Base-by-base conservation (phyloP, 2,329 filamentous ascomycete species). In the Exutisphaerella laricina region DNA sequence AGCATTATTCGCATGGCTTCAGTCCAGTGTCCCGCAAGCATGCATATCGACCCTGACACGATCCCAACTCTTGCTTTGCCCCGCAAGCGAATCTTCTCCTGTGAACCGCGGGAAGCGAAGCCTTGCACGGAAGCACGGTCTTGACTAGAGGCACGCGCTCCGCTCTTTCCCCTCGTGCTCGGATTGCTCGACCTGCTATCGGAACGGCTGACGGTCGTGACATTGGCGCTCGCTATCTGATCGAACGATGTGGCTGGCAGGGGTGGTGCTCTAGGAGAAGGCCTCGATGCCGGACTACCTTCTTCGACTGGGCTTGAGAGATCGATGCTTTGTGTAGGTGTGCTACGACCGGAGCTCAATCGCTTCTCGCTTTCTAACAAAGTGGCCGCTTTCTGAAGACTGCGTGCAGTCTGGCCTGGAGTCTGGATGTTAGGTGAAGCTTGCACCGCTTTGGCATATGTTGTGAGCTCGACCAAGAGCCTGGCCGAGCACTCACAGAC, bases 1-100 rank as follows among this genome's bases (percentile, higher is more conserved):
- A 80, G 73, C 16, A 96, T 76, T 60, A 94, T 87, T 61, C 80
- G 84, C 33, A 97, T 65, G 5, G 90, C 89, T 66, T 97, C 89
- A 35, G 75, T 78, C 88, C 92, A 96, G 49, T 88, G 80, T 18
- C 92, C 92, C 40, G 88, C 85, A 64, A 89, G 85, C 54, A 98
- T 77, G 62, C 90, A 94, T 52, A 96, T 72, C 12, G 85, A 88
- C 1, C 87, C 90, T 53, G 94, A 74, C 6, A 94, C 77, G 43
- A 96, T 82, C 16, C 80, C 79, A 10, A 86, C 77, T 41, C 90
- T 80, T 20, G 85, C 84, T 63, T 85, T 89, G 21, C 87, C 87
- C 62, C 87, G 88, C 54, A 83, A 82, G 49, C 87, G 82, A 61
- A 81, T 85, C 50, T 62, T 64, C 39, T 61, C 57, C 28, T 57